Evolutionary conservation across 805 yeast genomes (phyloP).

Genomic region (Candida silvicultrix): DNA sequence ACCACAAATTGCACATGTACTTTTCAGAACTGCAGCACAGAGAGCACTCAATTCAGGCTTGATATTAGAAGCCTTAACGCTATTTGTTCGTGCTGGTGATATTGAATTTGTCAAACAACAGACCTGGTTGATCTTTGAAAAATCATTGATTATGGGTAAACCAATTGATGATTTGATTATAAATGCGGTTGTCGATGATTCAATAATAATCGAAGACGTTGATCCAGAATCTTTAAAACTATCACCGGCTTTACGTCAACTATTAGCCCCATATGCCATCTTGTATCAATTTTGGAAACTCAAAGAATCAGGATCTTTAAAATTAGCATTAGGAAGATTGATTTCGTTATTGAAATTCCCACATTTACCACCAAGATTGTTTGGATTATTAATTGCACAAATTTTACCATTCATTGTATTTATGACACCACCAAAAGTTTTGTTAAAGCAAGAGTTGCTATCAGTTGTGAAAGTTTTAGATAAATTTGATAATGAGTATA

Average conservation of each 20-base stretch:
- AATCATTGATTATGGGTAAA: conserved; percentile 43
- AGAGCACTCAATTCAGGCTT: conserved; percentile 16
- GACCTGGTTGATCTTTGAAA: conserved; percentile 60
- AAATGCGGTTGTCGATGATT: conserved; percentile 39
- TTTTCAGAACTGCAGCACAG: conserved; percentile 34
- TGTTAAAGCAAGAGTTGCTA: conserved; percentile 15
- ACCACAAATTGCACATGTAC: conserved; percentile 47
- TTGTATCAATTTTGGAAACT: conserved; percentile 42
- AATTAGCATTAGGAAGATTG: conserved; percentile 25
- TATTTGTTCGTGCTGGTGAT: conserved; percentile 61
- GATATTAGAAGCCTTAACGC: conserved; percentile 54
- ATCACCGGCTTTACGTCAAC: conserved; percentile 57
- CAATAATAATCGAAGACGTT: conserved; percentile 22
- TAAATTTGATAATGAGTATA: conserved; percentile 11
- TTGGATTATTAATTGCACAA: conserved; percentile 44
- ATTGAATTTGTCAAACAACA: conserved; percentile 40
- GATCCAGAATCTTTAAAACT: conserved; percentile 24
- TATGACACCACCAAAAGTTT: conserved; percentile 14
- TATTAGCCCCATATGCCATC: conserved; percentile 67
- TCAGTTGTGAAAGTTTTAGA: conserved; percentile 16
- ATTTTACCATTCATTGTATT: conserved; percentile 35
- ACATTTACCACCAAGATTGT: conserved; percentile 46
- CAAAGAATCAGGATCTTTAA: conserved; percentile 20
- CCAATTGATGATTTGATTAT: conserved; percentile 53
- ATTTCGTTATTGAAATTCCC: conserved; percentile 38